A percentile compares a stretch with the other conserved stretches of the same genome.
These are phyloP conservation scores for Cladosporium sp. DNA, from an alignment of 2,329 filamentous ascomycete genomes.

Conservation along the genomic window DNA sequence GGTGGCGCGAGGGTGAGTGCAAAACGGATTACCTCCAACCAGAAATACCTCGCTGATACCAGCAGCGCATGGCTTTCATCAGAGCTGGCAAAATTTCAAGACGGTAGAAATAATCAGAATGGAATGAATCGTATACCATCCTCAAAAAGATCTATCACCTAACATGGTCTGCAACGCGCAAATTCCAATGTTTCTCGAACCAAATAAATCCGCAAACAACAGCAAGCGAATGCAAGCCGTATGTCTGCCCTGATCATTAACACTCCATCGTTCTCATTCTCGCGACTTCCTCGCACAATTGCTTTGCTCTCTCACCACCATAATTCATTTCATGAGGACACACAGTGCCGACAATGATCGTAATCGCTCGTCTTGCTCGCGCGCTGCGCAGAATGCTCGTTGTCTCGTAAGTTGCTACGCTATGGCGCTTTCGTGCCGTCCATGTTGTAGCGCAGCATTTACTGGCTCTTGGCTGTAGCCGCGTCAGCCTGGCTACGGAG, in stretches of 20 bases:
- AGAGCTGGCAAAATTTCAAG: neutral
- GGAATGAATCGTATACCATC: constrained; percentile 13
- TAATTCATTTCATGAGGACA: constrained; percentile 10
- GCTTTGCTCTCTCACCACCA: constrained; percentile 5
- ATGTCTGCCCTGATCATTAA: neutral
- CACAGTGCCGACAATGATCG: constrained; percentile 12
- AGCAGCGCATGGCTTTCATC: neutral
- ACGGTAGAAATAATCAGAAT: neutral
- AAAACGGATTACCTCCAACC: neutral
- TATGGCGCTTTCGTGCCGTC: constrained; percentile 13
- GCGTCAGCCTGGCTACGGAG: constrained; percentile 86
- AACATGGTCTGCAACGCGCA: constrained; percentile 2
- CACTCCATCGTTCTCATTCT: neutral
- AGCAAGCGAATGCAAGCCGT: neutral
- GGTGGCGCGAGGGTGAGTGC: neutral
- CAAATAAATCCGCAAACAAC: neutral
- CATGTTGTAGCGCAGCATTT: constrained; percentile 39
- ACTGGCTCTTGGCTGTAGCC: constrained; percentile 51
- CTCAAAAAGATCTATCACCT: constrained; percentile 14
- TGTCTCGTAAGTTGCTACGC: constrained; percentile 17
- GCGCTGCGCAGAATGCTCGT: constrained; percentile 14
- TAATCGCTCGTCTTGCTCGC: constrained; percentile 16
- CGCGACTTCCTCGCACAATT: constrained; percentile 1
- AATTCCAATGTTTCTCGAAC: neutral
- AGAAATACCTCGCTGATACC: neutral